phyloP scores from a whole-genome alignment of 2,329 filamentous ascomycete species.

The Lomentospora prolificans region DNA sequence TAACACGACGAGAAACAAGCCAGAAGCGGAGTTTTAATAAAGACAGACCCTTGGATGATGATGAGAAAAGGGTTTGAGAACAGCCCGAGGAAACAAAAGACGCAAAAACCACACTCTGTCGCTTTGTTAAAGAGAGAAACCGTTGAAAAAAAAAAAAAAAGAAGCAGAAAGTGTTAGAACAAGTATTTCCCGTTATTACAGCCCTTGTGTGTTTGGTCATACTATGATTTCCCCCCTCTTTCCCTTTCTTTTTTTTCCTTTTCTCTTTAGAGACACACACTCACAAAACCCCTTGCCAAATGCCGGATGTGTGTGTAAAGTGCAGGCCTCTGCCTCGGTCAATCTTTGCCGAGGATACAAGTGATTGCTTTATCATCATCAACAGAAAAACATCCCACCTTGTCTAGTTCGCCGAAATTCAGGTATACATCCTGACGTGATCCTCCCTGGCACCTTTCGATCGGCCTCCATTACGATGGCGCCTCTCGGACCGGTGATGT shows the following conservation, averaged over 20 bases:
- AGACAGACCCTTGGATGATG: not conserved
- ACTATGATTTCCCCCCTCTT: not conserved
- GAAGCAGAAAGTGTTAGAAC: constrained; percentile 1
- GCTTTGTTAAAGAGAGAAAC: not conserved
- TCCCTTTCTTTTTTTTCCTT: not conserved
- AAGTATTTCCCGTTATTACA: constrained; percentile 2
- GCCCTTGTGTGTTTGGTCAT: constrained; percentile 1
- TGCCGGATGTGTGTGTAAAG: not conserved
- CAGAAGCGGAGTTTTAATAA: not conserved
- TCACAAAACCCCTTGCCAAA: not conserved
- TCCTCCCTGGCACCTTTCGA: not conserved
- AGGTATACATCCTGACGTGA: not conserved
- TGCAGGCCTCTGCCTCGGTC: not conserved
- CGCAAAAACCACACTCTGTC: not conserved
- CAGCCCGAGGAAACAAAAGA: not conserved
- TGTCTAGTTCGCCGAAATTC: not conserved
- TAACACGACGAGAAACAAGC: not conserved
- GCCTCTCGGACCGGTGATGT: not conserved
- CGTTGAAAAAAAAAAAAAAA: not conserved
- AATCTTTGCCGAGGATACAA: not conserved
- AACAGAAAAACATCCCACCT: not conserved
- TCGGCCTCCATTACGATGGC: not conserved
- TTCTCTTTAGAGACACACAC: not conserved
- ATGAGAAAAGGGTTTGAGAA: not conserved
- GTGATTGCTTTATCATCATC: not conserved